Evolutionary conservation across 1,139 yeast genomes (phyloP), one percentile per base, ranked within the genome.

Genomic region (Candida sojae): DNA sequence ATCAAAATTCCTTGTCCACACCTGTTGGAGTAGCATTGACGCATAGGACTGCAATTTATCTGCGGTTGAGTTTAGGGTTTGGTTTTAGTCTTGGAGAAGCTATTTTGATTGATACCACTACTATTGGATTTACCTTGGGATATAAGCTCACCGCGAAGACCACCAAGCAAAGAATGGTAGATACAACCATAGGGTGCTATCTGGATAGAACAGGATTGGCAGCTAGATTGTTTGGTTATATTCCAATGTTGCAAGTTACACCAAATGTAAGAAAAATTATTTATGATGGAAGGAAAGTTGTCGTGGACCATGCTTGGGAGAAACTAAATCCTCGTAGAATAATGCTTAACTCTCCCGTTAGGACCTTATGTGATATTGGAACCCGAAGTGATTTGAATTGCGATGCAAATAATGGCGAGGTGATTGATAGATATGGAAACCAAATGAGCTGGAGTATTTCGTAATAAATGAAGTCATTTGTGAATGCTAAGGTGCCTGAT

Each of bases 321-420:
- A 21, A 23, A 5, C 31, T 21, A 21, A 12, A 34, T 17, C 41
- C 45, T 6, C 32, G 31, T 8, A 41, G 42, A 12, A 26, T 44
- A 9, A 36, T 44, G 42, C 39, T 35, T 10, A 40, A 46, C 28
- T 43, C 44, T 8, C 21, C 44, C 21, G 35, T 48, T 6, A 32
- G 39, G 11, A 48, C 49, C 25, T 10, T 49, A 10, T 52, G 54
- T 43, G 45, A 41, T 29, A 43, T 46, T 2, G 53, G 54, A 6
- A 46, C 49, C 9, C 21, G 50, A 34, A 21, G 43, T 13, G 43
- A 48, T 10, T 39, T 52, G 21, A 28, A 39, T 3, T 50, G 55
- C 43, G 43, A 43, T 10, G 17, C 8, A n/a, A 44, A 41, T 3
- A 47, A 35, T 10, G 50, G 52, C 5, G 34, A 42, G 6, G 33